Evolutionary conservation across 2,329 filamentous ascomycete species (phyloP), one percentile per base, ranked within the genome.

Genomic region (Colletotrichum liaoningense): DNA sequence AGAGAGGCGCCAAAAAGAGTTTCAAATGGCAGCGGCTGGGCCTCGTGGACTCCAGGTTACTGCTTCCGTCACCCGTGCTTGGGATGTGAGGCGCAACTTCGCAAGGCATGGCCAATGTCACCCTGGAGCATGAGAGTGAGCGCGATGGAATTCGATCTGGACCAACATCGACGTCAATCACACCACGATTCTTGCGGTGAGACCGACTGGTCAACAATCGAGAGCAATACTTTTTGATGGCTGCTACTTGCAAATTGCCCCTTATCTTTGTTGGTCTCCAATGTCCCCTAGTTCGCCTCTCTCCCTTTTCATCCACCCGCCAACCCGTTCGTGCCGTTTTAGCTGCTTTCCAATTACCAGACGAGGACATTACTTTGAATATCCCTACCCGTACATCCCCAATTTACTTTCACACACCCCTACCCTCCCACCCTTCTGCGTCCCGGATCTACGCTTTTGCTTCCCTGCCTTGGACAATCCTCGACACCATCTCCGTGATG

Each of bases 381-480:
- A 58, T 62, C 42, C 55, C 54, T 64, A 22, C 57, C 52, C 55
- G 35, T 64, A 12, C 57, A 60, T 33, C 46, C 55, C 56, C 56
- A 73, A 56, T 73, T 62, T 66, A 38, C 71, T 24, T 46, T 49
- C 22, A 60, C 55, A 71, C 60, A 24, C 66, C 52, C 24, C 33
- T 33, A 19, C 16, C 38, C 38, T 42, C 38, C 38, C 38, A 42
- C 67, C 67, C 28, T 56, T 42, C 57, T 63, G 62, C 35, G 42
- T 66, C n/a, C 49, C 28, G 22, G 71, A 73, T 73, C 67, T 66
- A 46, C 71, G 12, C 46, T 62, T 49, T 42, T 66, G 28, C 56
- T 71, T 71, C 59, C 66, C 55, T 73, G 70, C 55, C 57, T 68
- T 66, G 60, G 56, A 70, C 49, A 56, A 33, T 56, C 46, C 46